Base-by-base conservation (phyloP, 1,284 basidiomycete species). In the Xanthoconium separans region DNA sequence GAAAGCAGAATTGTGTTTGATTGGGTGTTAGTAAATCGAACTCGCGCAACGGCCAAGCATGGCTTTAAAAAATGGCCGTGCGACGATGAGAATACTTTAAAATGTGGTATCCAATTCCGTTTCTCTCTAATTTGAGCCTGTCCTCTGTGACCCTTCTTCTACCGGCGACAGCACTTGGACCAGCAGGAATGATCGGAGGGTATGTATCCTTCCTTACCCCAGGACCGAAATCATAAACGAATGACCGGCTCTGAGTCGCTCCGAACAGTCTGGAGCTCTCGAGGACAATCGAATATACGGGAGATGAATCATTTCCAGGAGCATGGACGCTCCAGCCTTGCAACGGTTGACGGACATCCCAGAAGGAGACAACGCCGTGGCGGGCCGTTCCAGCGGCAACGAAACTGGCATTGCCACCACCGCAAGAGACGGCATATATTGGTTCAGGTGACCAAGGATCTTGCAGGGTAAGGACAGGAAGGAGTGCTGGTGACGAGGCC, bases 221-320 rank as follows among this genome's bases (percentile, higher is more conserved):
- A 18, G 81, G 80, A 6, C 87, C 86, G 68, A 91, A 91, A 66
- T 91, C 89, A 52, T 84, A 80, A 12, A 89, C 82, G 63, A 91
- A 91, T 11, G 85, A 79, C 36, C 88, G 73, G 58, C 81, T 84
- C 64, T 90, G 82, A 5, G 86, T 90, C 8, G 76, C 86, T 9
- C 88, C 89, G 59, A 85, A 91, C 40, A 90, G 69, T 29, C 89
- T 80, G 9, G 87, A 84, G 59, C 85, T 84, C 67, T 91, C 89
- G 22, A 89, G 70, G 31, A 83, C 67, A 49, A 91, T 65, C 4
- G 80, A 78, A 64, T 90, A 91, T 9, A 91, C 86, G 0, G 89
- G 89, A 3, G 85, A 88, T 0, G 77, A 70, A 63, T 89, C 87
- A 61, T 88, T 88, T 7, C 84, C 83, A 2, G 89, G 89, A 4